A percentile compares a stretch with the other conserved stretches of the same genome.
phyloP scores from a whole-genome alignment of 768 basidiomycete genomes.

The Collybia sordida region DNA sequence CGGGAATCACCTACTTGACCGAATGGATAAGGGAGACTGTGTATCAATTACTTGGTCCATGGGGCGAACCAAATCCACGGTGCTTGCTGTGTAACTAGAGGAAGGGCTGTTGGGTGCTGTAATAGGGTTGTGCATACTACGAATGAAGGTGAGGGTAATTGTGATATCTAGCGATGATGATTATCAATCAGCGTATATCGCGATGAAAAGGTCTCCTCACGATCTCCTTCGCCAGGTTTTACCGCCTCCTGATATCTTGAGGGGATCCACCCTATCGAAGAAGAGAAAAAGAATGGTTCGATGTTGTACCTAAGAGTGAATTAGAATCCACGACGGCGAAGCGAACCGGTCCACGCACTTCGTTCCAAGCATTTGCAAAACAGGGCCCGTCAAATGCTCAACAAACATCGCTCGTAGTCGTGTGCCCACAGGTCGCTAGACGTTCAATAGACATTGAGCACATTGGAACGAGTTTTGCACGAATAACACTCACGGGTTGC shows the following conservation, averaged over 20 bases:
- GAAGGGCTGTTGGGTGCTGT: conserved; percentile 19
- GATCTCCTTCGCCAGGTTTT: conserved; percentile 27
- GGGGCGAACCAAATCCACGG: conserved; percentile 4
- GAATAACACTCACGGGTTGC: conserved; percentile 23
- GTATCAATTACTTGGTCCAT: conserved; percentile 47
- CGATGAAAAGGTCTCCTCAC: conserved; percentile 27
- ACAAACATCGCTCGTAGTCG: conserved; percentile 51
- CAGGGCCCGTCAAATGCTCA: conserved; percentile 46
- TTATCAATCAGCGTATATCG: neutral
- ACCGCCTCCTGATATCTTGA: conserved; percentile 53
- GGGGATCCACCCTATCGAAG: conserved; percentile 61
- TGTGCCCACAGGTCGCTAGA: conserved; percentile 27
- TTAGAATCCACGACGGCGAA: neutral
- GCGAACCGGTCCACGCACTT: conserved; percentile 22
- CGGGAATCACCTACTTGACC: conserved; percentile 28
- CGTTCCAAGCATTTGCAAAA: conserved; percentile 55
- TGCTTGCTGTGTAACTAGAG: conserved; percentile 14
- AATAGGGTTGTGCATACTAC: conserved; percentile 31
- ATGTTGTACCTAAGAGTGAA: conserved; percentile 38
- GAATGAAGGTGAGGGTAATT: conserved; percentile 51
- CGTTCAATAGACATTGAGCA: neutral
- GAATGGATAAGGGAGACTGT: conserved; percentile 44
- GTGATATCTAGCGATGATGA: conserved; percentile 47
- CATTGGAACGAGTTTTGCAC: neutral
- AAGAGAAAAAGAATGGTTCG: conserved; percentile 68